A percentile compares a stretch with the other conserved stretches of the same genome.
Conservation (phyloP, 148 eudicot genomes). For the Persicaria maculosa region DNA sequence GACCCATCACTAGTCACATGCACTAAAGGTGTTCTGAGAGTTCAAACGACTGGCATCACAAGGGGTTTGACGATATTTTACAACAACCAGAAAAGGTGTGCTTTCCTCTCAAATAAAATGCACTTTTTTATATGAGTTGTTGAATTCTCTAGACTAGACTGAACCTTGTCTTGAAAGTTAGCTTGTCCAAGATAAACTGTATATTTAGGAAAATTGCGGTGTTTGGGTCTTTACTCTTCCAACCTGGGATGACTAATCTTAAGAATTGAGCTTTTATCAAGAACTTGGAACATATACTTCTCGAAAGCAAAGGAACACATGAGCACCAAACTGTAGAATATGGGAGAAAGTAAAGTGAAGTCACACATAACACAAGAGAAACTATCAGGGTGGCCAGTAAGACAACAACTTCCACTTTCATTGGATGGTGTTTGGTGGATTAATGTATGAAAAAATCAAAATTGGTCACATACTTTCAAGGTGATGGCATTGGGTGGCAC, state of each 20-base stretch:
- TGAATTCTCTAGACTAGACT: background rate
- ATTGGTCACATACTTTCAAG: no score
- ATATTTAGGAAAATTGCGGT: background rate
- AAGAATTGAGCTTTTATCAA: background rate
- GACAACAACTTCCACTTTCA: no score
- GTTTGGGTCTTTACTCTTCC: background rate
- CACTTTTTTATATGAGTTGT: background rate
- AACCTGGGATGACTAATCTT: background rate
- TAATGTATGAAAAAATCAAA: no score
- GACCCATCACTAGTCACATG: slow-evolving; percentile 81
- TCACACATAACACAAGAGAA: no score
- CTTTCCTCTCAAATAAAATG: background rate
- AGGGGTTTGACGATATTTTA: slow-evolving; percentile 82
- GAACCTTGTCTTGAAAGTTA: background rate
- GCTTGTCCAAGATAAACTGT: background rate
- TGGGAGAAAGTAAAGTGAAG: no score
- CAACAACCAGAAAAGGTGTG: slow-evolving; percentile 78
- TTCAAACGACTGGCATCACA: slow-evolving; percentile 73
- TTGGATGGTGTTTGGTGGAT: no score
- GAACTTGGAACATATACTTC: background rate
- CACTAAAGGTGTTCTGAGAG: slow-evolving; percentile 77
- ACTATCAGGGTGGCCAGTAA: no score
- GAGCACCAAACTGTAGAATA: background rate
- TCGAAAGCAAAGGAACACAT: background rate
- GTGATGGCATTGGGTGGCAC: no score